Base-by-base conservation (phyloP, 768 basidiomycete species). In the Pleurotus citrinopileatus region DNA sequence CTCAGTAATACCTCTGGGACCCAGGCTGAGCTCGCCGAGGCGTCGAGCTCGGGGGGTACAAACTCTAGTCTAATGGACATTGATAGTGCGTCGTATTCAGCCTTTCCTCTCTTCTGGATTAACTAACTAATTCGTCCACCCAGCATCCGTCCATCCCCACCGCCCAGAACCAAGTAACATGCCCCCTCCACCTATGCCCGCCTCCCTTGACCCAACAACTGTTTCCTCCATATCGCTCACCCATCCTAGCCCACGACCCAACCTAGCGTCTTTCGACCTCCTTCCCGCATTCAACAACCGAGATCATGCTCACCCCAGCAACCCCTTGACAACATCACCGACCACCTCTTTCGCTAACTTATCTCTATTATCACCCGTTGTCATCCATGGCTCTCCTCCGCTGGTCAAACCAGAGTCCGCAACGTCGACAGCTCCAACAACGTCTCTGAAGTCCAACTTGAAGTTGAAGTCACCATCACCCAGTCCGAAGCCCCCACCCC, bases 171-270 rank as follows among this genome's bases (percentile, higher is more conserved):
- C n/a, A n/a, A n/a, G n/a, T n/a, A n/a, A n/a, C 32, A 42, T 78
- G 81, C 80, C 81, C 3, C 81, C 80, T 4, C 78, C 80, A 19
- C 76, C 76, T 0, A 70, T 80, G 63, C 78, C 79, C 4, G 72
- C 74, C 15, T 65, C 71, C 9, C 61, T 73, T 22, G 73, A 79
- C 55, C 70, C 74, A 3, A 73, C 75, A 26, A 70, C 71, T 3
- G 25, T 58, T 32, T 56, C 57, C 13, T 45, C 59, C 20, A 17
- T 52, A 28, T 22, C 46, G 12, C 38, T 19, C 3, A 9, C 38
- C 7, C 2, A 7, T 2, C 10, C 38, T 2, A 40, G 17, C 17
- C 38, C 38, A 2, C 38, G 38, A 3, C 38, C 38, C 12, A 40
- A 7, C 2, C 38, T 40, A 7, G 13, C 15, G 8, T n/a, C 38